Base-by-base conservation (phyloP, 352 stramenopile genomes). In the Thraustochytrium sp. region DNA sequence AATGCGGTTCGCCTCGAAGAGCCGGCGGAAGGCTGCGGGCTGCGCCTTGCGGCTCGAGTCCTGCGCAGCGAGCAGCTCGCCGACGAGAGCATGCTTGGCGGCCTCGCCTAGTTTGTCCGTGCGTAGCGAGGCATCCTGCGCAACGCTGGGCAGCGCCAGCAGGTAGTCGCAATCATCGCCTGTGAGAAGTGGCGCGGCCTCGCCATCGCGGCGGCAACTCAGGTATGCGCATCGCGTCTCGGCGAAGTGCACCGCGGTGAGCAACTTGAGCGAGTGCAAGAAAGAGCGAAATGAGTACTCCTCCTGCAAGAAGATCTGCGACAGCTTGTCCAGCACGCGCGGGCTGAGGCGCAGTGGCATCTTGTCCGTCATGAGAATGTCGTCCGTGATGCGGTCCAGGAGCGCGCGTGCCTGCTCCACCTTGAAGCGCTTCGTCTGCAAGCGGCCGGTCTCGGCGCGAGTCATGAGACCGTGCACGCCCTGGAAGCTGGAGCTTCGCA, bases 281-380 rank as follows among this genome's bases (percentile, higher is more conserved):
- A 80, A 80, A n/a, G 48, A 46, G 44, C 29, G 34, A 53, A 80
- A 46, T 16, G 68, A 80, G 13, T 55, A 63, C 13, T 80, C 68
- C 9, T 42, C 42, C 23, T 46, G 40, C 34, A 80, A 18, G 31
- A 80, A 80, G 37, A 46, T 13, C n/a, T 61, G 31, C 9, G 31
- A 55, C 0, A 80, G 51, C 11, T 44, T 21, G 48, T 72, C 34
- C 18, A 53, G 31, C n/a, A 64, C 48, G 5, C 53, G 48, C 5
- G 31, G 48, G 11, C 44, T 23, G 34, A 80, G 40, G n/a, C 68
- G 48, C 23, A 80, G 51, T 18, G 68, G 68, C 34, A 46, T 44
- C 1, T 51, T 11, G 53, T n/a, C 42, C 16, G 16, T 72, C 44
- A 80, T 46, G 26, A 80, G 31, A 21, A 80, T 46, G 9, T 72